phyloP scores from a whole-genome alignment of 495 filamentous ascomycete genomes.

The Pyronema omphalodes region DNA sequence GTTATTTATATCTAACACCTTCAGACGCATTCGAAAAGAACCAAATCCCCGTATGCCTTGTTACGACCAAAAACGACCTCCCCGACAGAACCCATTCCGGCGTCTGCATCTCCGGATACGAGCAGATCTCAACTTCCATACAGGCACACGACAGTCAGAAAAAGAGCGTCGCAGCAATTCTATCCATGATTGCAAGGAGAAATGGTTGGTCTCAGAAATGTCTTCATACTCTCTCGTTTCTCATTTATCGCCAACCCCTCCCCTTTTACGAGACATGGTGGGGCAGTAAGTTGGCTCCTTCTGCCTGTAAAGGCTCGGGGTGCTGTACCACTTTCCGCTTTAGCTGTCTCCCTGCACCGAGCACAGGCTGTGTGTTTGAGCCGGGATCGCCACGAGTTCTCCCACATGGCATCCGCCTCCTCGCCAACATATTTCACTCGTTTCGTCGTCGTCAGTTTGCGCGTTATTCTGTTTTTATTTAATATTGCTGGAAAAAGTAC shows the following conservation, averaged over 20 bases:
- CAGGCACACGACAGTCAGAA: slow-evolving; percentile 54
- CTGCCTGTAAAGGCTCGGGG: not conserved
- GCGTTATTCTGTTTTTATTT: slow-evolving; percentile 1
- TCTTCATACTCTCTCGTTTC: slow-evolving; percentile 1
- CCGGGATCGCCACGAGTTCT: slow-evolving; percentile 3
- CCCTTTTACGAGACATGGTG: slow-evolving; percentile 1
- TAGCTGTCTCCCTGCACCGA: slow-evolving; percentile 6
- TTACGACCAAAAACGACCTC: slow-evolving; percentile 71
- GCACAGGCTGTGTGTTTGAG: not conserved
- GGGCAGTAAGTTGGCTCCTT: not conserved
- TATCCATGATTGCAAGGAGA: slow-evolving; percentile 39
- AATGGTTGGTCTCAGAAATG: slow-evolving; percentile 38
- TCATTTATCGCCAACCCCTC: slow-evolving; percentile 3
- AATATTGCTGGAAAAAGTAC: not conserved
- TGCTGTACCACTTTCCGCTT: slow-evolving; percentile 22
- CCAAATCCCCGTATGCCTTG: slow-evolving; percentile 52
- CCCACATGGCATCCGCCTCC: not conserved
- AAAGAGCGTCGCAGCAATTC: slow-evolving; percentile 57
- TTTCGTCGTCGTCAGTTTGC: not conserved
- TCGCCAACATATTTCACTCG: not conserved
- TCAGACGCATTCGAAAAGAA: slow-evolving; percentile 53
- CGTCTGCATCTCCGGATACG: slow-evolving; percentile 41
- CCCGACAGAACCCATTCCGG: slow-evolving; percentile 13
- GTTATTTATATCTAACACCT: not conserved
- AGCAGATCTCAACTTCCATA: slow-evolving; percentile 53